phyloP scores from a whole-genome alignment of 805 yeast species.

The Wickerhamiella spandovensis region DNA sequence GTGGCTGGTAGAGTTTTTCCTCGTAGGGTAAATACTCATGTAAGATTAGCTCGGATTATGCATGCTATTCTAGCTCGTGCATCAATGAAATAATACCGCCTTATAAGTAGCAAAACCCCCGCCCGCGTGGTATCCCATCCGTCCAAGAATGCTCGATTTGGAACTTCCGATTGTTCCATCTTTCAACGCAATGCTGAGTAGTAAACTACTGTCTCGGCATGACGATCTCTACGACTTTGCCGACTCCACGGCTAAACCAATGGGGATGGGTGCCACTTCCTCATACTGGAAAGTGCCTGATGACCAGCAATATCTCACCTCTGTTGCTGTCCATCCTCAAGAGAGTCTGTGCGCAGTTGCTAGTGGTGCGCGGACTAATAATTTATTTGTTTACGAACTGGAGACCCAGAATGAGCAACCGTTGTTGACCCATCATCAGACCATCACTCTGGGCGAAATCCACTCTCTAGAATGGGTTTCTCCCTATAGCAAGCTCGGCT shows the following conservation, averaged over 20 bases:
- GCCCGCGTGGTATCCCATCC: neutral
- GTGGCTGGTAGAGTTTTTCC: neutral
- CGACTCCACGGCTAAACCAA: neutral
- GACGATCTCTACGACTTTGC: neutral
- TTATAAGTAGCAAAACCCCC: neutral
- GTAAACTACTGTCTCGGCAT: neutral
- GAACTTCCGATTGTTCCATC: neutral
- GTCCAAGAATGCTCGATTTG: neutral
- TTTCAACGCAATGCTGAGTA: neutral
- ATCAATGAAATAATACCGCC: neutral
- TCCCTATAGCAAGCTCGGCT: constrained; percentile 22
- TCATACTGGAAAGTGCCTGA: constrained; percentile 30
- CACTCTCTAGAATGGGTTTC: constrained; percentile 33
- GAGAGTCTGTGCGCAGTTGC: constrained; percentile 41
- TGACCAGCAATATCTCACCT: constrained; percentile 21
- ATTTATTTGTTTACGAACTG: constrained; percentile 41
- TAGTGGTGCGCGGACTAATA: constrained; percentile 34
- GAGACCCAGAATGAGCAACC: constrained; percentile 23
- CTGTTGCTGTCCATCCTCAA: constrained; percentile 25
- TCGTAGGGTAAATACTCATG: neutral
- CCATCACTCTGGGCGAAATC: constrained; percentile 41
- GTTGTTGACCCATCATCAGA: constrained; percentile 43
- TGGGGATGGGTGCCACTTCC: constrained; percentile 6
- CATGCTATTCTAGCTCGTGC: neutral
- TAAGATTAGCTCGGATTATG: neutral